A percentile compares a stretch with the other conserved stretches of the same genome.
These are phyloP conservation scores for Trypanosomatidae sp. DNA, from an alignment of 208 protist genomes.

Conservation along the genomic window DNA sequence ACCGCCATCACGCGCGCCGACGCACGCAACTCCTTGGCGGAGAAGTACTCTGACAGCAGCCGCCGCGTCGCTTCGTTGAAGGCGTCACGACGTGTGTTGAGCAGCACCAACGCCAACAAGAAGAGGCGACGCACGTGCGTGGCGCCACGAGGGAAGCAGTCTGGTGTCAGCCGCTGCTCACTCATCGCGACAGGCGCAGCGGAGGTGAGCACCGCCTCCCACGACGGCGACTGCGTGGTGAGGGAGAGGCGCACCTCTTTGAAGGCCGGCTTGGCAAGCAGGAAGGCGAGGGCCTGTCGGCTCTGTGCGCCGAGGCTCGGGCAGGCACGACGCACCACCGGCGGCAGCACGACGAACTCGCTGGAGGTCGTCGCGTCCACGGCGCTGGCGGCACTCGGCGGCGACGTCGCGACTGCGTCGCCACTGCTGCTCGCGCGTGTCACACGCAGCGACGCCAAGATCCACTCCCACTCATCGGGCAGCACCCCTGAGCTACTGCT, in stretches of 20 bases:
- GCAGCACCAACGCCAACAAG: constrained; percentile 62
- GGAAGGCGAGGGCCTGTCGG: constrained; percentile 36
- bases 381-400: too few species aligned
- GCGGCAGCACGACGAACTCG: too few species aligned
- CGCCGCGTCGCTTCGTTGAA: constrained; percentile 62
- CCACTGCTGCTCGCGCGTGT: background rate
- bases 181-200: constrained; percentile 35
- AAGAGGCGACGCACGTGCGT: constrained; percentile 50
- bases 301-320: constrained; percentile 25
- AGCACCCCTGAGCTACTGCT: constrained; percentile 23
- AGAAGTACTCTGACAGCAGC: constrained; percentile 72
- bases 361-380: too few species aligned
- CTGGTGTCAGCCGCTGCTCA: constrained; percentile 30
- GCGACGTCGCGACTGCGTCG: background rate
- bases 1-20: too few species aligned
- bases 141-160: constrained; percentile 36
- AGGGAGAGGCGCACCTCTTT: constrained; percentile 59
- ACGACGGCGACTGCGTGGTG: constrained; percentile 33
- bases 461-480: constrained; percentile 74
- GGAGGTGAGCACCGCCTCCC: constrained; percentile 57
- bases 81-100: constrained; percentile 74
- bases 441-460: constrained; percentile 25
- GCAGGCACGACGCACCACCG: constrained; percentile 33
- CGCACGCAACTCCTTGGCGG: constrained; percentile 23
- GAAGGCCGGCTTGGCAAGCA: constrained; percentile 66